Evolutionary conservation across 2,329 filamentous ascomycete genomes (phyloP).

Genomic region (Chrysoporthe austroafricana): DNA sequence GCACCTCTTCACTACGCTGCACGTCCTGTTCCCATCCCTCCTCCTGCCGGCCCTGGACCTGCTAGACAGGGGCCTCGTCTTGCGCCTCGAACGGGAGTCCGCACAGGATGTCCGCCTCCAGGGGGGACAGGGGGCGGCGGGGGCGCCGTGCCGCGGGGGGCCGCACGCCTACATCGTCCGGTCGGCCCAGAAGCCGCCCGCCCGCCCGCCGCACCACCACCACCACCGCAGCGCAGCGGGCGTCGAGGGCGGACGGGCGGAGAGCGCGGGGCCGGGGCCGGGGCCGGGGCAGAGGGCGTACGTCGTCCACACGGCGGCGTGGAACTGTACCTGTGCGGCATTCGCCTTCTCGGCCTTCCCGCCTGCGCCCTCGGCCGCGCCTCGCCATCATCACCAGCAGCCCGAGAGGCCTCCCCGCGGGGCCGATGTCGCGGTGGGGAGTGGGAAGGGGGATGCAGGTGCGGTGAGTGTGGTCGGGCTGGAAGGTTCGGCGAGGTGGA

Average conservation of each 20-base stretch:
- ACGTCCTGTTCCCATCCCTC: conserved; percentile 81
- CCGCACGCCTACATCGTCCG: conserved; percentile 63
- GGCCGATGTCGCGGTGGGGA: conserved; percentile 3
- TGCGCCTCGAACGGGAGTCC: conserved; percentile 39
- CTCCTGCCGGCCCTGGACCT: conserved; percentile 86
- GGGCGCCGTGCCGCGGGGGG: not conserved
- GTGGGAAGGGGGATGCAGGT: too few species aligned
- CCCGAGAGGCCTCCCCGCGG: conserved; percentile 14
- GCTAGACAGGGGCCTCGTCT: conserved; percentile 77
- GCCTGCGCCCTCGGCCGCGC: conserved; percentile 29
- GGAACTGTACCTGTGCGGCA: conserved; percentile 89
- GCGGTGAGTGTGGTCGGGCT: conserved; percentile 8
- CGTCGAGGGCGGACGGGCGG: conserved; percentile 21
- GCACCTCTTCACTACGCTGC: conserved; percentile 74
- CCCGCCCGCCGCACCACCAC: not conserved
- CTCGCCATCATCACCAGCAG: conserved; percentile 21
- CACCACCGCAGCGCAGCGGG: conserved; percentile 34
- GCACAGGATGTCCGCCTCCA: not conserved
- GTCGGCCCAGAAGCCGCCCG: conserved; percentile 51
- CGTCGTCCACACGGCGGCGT: conserved; percentile 72
- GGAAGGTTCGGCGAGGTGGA: conserved; percentile 8
- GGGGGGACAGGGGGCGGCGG: not conserved
- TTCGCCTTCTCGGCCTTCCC: conserved; percentile 77
- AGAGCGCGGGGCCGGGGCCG: conserved; percentile 12
- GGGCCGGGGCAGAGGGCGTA: conserved; percentile 49